phyloP scores from a whole-genome alignment of 1,139 yeast species.

The Hemisphaericaspora xylanilytica region DNA sequence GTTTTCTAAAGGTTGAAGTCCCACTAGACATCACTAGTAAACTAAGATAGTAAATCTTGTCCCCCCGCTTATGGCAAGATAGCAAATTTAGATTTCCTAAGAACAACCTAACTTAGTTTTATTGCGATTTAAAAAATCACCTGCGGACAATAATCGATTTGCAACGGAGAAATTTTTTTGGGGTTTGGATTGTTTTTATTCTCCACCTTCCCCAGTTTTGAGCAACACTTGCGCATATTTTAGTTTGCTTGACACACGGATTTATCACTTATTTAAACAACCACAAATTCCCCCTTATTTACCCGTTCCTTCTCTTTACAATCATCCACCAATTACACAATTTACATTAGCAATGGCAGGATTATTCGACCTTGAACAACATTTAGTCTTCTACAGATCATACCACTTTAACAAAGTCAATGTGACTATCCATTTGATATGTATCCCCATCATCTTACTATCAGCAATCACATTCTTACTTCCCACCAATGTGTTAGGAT shows the following conservation, averaged over 20 bases:
- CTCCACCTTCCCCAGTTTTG: background rate
- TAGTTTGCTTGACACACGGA: background rate
- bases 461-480: constrained; percentile 48
- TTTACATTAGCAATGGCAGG: no score
- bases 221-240: no score
- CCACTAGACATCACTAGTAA: no score
- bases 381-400: constrained; percentile 77
- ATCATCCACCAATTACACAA: no score
- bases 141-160: no score
- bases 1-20: background rate
- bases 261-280: no score
- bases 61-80: background rate
- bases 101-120: no score
- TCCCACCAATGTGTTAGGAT: constrained; percentile 16
- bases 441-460: constrained; percentile 74
- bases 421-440: constrained; percentile 71
- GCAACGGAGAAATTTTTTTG: background rate
- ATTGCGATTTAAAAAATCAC: no score
- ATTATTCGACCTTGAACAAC: constrained; percentile 56
- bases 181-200: no score
- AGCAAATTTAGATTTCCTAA: no score
- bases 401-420: constrained; percentile 73
- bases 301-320: no score
- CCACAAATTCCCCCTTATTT: background rate
- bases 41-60: no score